Evolutionary conservation across 2,329 filamentous ascomycete genomes (phyloP), one percentile per base, ranked within the genome.

Genomic region (Fusarium napiforme): DNA sequence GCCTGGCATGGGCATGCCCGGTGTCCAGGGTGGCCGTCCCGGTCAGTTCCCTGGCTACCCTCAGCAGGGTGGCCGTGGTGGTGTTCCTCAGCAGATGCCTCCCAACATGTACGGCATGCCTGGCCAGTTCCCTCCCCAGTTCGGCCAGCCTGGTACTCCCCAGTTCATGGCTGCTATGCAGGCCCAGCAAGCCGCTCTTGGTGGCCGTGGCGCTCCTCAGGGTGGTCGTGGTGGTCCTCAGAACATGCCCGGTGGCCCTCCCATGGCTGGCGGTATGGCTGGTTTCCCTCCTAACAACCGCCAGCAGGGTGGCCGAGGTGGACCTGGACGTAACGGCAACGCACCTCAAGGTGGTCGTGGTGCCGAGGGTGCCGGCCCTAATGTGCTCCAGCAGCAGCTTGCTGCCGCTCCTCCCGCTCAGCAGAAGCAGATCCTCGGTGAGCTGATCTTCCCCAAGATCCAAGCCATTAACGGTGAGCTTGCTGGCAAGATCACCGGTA

Each of bases 401-500:
- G 83, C 86, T 71, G 78, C 82, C 40, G 87, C 87, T 56, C 86
- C 86, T 67, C 89, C 92, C 43, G 88, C 89, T 55, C 94, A 97
- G 86, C 96, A 98, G 89, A 99, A 99, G 91, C 96, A 99, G 89
- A 94, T 98, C 84, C 91, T 99, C 62, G 96, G 96, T 83, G 96
- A 99, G 87, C 92, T 94, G 78, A 93, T 99, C 79, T 99, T 98
- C 90, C 96, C 96, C 82, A 99, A 98, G 93, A 98, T 99, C 80
- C 92, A 95, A 84, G 91, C 90, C 77, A 92, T 97, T 85, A 96
- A 99, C 87, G 93, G 95, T 69, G 95, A 98, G 79, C 89, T 99
- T 80, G 96, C 96, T 72, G 96, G 96, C 82, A 99, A 99, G 92
- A 98, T 99, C 84, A 99, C 96, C 71, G 96, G 96, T 86, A 99